Base-by-base conservation (phyloP, 1,139 yeast species). In the Meyerozyma sp. region DNA sequence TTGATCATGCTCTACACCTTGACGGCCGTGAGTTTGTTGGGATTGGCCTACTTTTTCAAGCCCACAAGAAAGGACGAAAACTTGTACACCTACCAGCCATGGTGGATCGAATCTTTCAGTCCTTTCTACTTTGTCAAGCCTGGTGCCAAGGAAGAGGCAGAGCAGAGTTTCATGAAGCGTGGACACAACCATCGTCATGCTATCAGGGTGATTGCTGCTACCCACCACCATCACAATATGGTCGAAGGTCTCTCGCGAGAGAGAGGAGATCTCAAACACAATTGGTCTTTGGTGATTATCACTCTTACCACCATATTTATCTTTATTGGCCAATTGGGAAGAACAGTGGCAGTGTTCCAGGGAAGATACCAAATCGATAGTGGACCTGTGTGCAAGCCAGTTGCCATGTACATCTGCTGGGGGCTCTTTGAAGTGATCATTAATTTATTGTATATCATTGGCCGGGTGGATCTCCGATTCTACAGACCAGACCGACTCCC, bases 11-110 rank as follows among this genome's bases (percentile, higher is more conserved):
- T 42, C 14, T 42, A 42, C 27, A 14, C 36, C n/a, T 30, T 36
- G 20, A 42, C 42, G 9, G 26, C 45, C 8, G 16, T 40, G 16
- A 13, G 25, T 2, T 36, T 42, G 30, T 14, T 42, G 32, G 36
- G 20, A 3, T 16, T 42, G 38, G 32, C 45, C 8, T 44, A 42
- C 35, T 27, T 38, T 39, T 44, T 43, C 42, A 14, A 38, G 38
- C 47, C 47, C 29, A 44, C 47, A 13, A 34, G 40, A 18, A 44
- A 44, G 38, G 47, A 44, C 30, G 43, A 44, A 28, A 41, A 34
- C 28, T 36, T 42, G 20, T 42, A 42, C 32, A 42, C 45, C 4
- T 44, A 44, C 43, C 47, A 44, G 30, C 43, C 47, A 16, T 44
- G 47, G 47, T 44, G 47, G 47, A 40, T 44, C 18, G 45, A 44